Percentiles rank a stretch among this genome's conserved stretches.
phyloP scores from a whole-genome alignment of 2,329 filamentous ascomycete species.

The Pseudogymnoascus sp. region DNA sequence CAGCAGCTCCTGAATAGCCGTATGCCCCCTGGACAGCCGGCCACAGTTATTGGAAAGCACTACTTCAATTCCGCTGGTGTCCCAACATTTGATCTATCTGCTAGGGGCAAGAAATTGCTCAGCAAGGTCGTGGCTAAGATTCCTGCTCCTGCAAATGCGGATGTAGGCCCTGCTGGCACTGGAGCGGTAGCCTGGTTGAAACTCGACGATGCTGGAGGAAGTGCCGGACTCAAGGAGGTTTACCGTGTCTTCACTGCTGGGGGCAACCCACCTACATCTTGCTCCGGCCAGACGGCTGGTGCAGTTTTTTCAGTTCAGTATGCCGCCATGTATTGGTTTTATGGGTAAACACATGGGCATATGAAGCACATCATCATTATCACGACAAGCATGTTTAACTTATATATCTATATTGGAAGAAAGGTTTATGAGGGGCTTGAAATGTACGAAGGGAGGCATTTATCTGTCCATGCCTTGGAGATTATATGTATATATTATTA shows the following conservation, averaged over 20 bases:
- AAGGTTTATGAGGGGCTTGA: background rate
- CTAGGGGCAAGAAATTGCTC: slow-evolving; percentile 18
- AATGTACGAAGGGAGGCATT: background rate
- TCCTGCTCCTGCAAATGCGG: slow-evolving; percentile 20
- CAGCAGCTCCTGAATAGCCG: background rate
- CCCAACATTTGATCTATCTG: slow-evolving; percentile 24
- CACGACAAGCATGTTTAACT: background rate
- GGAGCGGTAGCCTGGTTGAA: slow-evolving; percentile 27
- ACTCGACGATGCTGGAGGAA: slow-evolving; percentile 20
- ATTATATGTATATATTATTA: slow-evolving; percentile 1
- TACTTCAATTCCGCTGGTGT: slow-evolving; percentile 24
- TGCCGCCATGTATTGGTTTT: slow-evolving; percentile 27
- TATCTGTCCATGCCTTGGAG: background rate
- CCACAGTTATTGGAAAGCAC: slow-evolving; percentile 18
- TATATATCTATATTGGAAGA: background rate
- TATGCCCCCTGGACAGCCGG: background rate
- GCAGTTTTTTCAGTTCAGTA: slow-evolving; percentile 21
- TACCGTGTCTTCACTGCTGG: slow-evolving; percentile 28
- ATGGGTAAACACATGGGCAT: slow-evolving; percentile 8
- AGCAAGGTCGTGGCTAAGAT: slow-evolving; percentile 19
- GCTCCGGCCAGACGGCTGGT: slow-evolving; percentile 9
- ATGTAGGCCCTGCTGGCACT: slow-evolving; percentile 20
- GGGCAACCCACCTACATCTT: slow-evolving; percentile 17
- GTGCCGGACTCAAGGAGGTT: slow-evolving; percentile 18
- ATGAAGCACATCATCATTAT: background rate